Evolutionary conservation across 202 grass and related monocot genomes (phyloP).

Genomic region (Miscanthus sacchariflorus): DNA sequence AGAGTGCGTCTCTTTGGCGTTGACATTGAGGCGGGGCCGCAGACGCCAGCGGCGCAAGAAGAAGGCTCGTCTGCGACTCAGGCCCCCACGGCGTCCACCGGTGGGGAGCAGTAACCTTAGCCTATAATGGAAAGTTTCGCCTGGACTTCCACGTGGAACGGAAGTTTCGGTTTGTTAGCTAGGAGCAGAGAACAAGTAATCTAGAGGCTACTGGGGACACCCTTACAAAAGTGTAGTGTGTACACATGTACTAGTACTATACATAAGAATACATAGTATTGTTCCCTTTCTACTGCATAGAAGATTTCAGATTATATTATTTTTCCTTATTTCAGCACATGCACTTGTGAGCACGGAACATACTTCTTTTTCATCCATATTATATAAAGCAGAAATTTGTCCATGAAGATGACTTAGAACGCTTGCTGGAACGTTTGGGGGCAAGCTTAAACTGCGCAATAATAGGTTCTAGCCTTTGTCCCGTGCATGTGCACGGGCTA

Average conservation of each 20-base stretch:
- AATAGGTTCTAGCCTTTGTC: not conserved
- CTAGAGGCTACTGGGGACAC: not conserved
- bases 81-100: not conserved
- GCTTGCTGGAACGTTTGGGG: no score
- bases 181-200: not conserved
- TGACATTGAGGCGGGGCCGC: not conserved
- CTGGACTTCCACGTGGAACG: not conserved
- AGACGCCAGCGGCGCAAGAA: not conserved
- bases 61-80: not conserved
- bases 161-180: not conserved
- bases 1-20: conserved; percentile 41
- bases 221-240: not conserved
- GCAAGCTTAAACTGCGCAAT: not conserved
- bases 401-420: not conserved
- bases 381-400: not conserved
- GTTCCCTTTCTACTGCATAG: not conserved
- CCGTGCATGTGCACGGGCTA: not conserved
- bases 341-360: not conserved
- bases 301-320: not conserved
- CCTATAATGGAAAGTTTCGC: not conserved
- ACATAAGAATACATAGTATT: not conserved
- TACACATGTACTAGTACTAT: not conserved
- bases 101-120: conserved; percentile 1
- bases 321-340: not conserved
- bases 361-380: not conserved